phyloP scores from a whole-genome alignment of 345 rosid species.

The Euclidium syriacum region DNA sequence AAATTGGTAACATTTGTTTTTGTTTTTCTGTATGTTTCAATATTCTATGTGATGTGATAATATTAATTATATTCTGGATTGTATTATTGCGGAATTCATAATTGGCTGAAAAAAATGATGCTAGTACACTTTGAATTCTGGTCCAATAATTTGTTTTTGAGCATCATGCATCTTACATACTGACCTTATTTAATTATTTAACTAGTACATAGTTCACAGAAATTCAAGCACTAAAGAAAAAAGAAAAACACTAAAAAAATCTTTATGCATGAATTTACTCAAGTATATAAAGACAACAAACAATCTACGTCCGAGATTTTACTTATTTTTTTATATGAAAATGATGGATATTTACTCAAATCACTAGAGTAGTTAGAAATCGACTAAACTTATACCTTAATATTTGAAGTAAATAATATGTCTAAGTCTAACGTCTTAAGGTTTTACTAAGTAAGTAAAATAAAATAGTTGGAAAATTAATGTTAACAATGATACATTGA shows the following conservation, averaged over 20 bases:
- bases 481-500: background rate
- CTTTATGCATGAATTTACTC: too few species aligned
- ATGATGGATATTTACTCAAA: background rate
- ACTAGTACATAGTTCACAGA: background rate
- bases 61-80: too few species aligned
- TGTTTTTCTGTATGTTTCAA: too few species aligned
- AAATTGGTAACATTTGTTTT: too few species aligned
- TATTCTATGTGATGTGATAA: too few species aligned
- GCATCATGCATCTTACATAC: background rate
- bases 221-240: background rate
- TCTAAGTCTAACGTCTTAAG: too few species aligned
- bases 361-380: background rate
- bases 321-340: too few species aligned
- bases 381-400: background rate
- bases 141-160: conserved; percentile 7
- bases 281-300: too few species aligned
- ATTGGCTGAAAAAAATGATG: background rate
- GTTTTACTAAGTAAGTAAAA: background rate
- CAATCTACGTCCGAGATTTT: too few species aligned
- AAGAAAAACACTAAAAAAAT: too few species aligned
- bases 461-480: background rate
- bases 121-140: conserved; percentile 3
- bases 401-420: too few species aligned
- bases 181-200: background rate
- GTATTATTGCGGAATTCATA: background rate